Base-by-base conservation (phyloP, 805 yeast genomes). In the Yarrowia sp. region DNA sequence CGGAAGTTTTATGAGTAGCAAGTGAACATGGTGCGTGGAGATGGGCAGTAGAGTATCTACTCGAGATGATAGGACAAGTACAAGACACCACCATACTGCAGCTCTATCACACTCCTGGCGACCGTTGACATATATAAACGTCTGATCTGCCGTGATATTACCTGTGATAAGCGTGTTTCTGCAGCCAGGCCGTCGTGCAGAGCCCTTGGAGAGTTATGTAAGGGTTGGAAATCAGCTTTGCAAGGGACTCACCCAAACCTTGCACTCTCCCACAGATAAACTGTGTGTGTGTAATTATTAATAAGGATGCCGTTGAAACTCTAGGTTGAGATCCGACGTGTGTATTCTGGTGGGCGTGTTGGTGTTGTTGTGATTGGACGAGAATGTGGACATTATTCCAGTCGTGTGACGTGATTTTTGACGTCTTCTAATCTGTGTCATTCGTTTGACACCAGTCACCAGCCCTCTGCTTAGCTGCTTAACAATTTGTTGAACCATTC, bases 261-360 rank as follows among this genome's bases (percentile, higher is more conserved):
- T 49, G 53, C 40, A 8, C n/a, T 38, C 16, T 5, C 7, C n/a
- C 35, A 26, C n/a, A 9, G n/a, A 8, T 3, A 15, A 32, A n/a
- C 9, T 1, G 16, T 3, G 55, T 12, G 38, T 53, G 45, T 35
- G 59, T 53, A 53, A 53, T 19, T 19, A 53, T 53, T 53, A 40
- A 53, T 53, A 53, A 53, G 40, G 59, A 12, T 53, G 59, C 59
- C 59, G 59, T 53, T 53, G 59, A 53, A 53, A 53, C 59, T 53
- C 59, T 53, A 42, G 46, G 19, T 5, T 46, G 35, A 7, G 50
- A 46, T 15, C 53, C 38, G 14, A 48, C 4, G 16, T 14, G 3
- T 15, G 10, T 32, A 9, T 19, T 26, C 32, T 48, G 53, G 53
- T 50, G 41, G 55, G 55, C 40, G 14, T 26, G 36, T 15, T 4